Evolutionary conservation across 176 grass and related monocot genomes (phyloP).

Genomic region (Musa beccarii): DNA sequence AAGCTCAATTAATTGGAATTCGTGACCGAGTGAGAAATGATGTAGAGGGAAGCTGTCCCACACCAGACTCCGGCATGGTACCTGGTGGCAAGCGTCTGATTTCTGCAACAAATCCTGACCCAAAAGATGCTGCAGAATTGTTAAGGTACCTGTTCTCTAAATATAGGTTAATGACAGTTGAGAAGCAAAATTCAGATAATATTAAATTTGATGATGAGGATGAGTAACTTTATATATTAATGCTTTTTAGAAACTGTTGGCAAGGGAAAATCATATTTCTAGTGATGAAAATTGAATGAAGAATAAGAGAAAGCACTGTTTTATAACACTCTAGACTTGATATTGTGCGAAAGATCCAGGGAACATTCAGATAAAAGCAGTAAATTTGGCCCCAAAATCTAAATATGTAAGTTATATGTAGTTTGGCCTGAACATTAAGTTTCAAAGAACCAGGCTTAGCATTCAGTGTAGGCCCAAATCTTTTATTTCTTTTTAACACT

Average conservation of each 20-base stretch:
- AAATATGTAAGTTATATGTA: too few relatives aligned
- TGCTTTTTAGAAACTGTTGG: background rate
- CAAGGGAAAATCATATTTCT: background rate
- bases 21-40: constrained; percentile 63
- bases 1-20: constrained; percentile 72
- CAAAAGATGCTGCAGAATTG: constrained; percentile 81
- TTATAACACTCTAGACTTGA: too few relatives aligned
- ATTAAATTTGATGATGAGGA: background rate
- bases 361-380: too few relatives aligned
- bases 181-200: background rate
- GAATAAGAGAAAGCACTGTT: too few relatives aligned
- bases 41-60: constrained; percentile 17
- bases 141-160: constrained; percentile 45
- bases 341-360: too few relatives aligned
- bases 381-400: too few relatives aligned
- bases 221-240: background rate
- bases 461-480: too few relatives aligned
- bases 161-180: background rate
- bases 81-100: constrained; percentile 55
- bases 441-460: too few relatives aligned
- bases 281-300: too few relatives aligned
- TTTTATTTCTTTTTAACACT: too few relatives aligned
- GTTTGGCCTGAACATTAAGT: too few relatives aligned
- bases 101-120: constrained; percentile 69
- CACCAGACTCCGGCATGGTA: constrained; percentile 20